A percentile compares a stretch with the other conserved stretches of the same genome.
Evolutionary conservation across 2,329 filamentous ascomycete species (phyloP).

Genomic region (Aspergillus unguis): DNA sequence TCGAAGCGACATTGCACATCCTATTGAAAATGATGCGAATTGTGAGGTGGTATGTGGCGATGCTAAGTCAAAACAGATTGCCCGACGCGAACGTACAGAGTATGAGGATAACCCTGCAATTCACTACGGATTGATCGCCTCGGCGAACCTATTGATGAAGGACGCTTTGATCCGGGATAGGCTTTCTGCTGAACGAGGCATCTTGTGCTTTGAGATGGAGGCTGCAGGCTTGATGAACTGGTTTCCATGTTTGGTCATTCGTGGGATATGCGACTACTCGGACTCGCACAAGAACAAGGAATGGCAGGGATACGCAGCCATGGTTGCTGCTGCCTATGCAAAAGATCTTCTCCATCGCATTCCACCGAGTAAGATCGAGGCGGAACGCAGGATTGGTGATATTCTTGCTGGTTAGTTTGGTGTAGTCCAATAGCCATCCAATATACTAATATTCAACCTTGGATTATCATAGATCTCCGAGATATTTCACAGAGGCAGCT

Average conservation of each 20-base stretch:
- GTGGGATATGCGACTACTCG: not conserved
- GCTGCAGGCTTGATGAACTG: conserved; percentile 2
- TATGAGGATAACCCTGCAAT: not conserved
- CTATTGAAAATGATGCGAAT: not conserved
- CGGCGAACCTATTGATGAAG: conserved; percentile 17
- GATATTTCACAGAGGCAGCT: too few species aligned
- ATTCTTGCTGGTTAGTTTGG: too few species aligned
- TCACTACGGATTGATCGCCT: conserved; percentile 16
- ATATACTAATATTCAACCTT: too few species aligned
- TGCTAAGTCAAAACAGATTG: not conserved
- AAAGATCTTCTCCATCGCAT: not conserved
- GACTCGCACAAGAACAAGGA: conserved; percentile 2
- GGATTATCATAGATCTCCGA: too few species aligned
- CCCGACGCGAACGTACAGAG: not conserved
- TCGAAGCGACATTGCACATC: not conserved
- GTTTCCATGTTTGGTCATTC: not conserved
- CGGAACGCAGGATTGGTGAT: too few species aligned
- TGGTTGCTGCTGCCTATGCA: conserved; percentile 1
- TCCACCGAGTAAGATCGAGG: not conserved
- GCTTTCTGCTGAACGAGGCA: conserved; percentile 2
- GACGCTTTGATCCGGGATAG: conserved; percentile 11
- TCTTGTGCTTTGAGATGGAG: not conserved
- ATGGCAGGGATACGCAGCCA: conserved; percentile 1
- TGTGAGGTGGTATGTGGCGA: not conserved
- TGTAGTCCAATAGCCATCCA: too few species aligned